Evolutionary conservation across 345 rosid species (phyloP).

Genomic region (Heritiera littoralis): DNA sequence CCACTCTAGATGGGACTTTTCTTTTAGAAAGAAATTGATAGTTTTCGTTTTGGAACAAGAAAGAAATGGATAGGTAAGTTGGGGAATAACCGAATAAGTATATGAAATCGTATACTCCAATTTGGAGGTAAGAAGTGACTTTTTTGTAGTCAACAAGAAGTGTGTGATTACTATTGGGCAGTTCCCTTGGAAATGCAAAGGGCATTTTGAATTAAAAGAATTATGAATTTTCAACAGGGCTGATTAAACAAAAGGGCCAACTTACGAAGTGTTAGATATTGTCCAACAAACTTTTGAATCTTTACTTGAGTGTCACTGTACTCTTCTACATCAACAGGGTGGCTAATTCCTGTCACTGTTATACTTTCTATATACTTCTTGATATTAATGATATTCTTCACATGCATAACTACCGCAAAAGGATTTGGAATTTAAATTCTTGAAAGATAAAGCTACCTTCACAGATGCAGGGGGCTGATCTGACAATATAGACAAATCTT

Average conservation of each 20-base stretch:
- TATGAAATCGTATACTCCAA: neutral
- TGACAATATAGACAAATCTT: conserved; percentile 22
- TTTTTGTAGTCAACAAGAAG: neutral
- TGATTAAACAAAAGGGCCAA: neutral
- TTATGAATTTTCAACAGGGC: neutral
- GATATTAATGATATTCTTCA: neutral
- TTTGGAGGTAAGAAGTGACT: neutral
- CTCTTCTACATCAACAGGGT: neutral
- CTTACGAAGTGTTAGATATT: too few relatives aligned
- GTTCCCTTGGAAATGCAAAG: neutral
- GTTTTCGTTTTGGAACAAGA: conserved; percentile 2
- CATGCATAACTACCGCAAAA: neutral
- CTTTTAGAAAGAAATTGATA: neutral
- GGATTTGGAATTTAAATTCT: neutral
- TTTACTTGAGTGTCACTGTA: neutral
- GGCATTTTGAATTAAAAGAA: neutral
- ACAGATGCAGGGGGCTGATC: conserved; percentile 38
- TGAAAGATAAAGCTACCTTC: conserved; percentile 47
- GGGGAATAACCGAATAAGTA: neutral
- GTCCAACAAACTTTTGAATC: neutral
- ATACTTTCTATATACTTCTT: neutral
- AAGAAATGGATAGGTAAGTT: neutral
- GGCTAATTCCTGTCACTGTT: neutral
- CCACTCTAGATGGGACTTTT: neutral
- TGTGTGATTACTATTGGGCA: neutral